phyloP scores from a whole-genome alignment of 495 filamentous ascomycete species.

The Paragyromitra xinjiangensis region DNA sequence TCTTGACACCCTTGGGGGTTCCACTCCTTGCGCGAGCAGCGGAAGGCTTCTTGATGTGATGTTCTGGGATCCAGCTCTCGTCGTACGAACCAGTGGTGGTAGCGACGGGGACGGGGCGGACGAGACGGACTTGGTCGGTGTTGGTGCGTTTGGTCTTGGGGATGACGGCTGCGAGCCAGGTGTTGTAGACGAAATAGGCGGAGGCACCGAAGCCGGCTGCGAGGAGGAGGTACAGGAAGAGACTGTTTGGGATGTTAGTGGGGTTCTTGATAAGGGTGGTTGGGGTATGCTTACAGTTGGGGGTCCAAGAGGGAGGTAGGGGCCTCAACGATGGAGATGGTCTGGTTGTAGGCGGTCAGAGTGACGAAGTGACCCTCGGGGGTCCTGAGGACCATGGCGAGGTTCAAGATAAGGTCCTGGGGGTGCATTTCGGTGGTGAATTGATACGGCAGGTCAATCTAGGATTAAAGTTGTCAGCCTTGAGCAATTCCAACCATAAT shows the following conservation, averaged over 20 bases:
- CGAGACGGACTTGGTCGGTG: constrained; percentile 36
- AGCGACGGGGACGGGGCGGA: constrained; percentile 20
- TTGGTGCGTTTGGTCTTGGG: constrained; percentile 80
- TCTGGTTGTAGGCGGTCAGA: constrained; percentile 82
- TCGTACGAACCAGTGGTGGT: constrained; percentile 67
- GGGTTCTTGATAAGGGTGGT: background rate
- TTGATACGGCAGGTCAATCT: constrained; percentile 72
- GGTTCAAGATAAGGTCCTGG: constrained; percentile 80
- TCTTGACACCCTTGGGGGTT: constrained; percentile 43
- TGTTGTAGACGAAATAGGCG: constrained; percentile 95
- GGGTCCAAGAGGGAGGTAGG: constrained; percentile 94
- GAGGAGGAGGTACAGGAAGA: constrained; percentile 96
- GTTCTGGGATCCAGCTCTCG: constrained; percentile 92
- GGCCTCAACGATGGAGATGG: constrained; percentile 88
- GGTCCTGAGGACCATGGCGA: constrained; percentile 77
- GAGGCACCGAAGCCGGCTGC: constrained; percentile 76
- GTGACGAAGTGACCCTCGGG: constrained; percentile 73
- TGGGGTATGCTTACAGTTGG: constrained; percentile 75
- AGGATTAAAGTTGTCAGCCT: constrained; percentile 3
- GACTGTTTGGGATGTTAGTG: constrained; percentile 33
- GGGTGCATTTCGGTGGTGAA: constrained; percentile 94
- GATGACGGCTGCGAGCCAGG: constrained; percentile 96
- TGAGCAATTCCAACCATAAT: background rate
- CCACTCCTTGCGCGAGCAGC: constrained; percentile 34
- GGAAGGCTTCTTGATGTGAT: constrained; percentile 83